Evolutionary conservation across 495 filamentous ascomycete species (phyloP).

Genomic region (Sabuloglossum arenarium): DNA sequence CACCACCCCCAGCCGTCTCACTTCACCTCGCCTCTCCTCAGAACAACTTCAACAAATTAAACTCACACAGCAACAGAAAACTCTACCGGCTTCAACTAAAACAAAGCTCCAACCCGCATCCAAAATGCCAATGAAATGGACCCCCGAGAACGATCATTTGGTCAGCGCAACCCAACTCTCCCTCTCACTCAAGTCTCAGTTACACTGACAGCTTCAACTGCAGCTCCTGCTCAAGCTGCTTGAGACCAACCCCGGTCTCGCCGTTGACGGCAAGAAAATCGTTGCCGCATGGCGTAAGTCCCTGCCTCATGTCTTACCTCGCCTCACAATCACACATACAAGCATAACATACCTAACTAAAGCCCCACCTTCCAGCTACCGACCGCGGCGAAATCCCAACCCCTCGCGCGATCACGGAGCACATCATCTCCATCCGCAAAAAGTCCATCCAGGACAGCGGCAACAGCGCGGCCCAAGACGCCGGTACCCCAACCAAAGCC

Average conservation of each 20-base stretch:
- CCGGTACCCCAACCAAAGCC: not conserved
- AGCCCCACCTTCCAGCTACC: constrained; percentile 7
- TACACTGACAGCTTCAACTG: not conserved
- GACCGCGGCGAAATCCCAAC: constrained; percentile 17
- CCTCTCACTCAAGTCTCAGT: not conserved
- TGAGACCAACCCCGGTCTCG: constrained; percentile 20
- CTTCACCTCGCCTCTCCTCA: too few species aligned
- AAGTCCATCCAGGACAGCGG: constrained; percentile 6
- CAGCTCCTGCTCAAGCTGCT: constrained; percentile 28
- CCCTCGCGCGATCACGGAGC: constrained; percentile 27
- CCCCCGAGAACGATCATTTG: constrained; percentile 20
- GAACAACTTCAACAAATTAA: too few species aligned
- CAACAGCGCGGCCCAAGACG: too few species aligned
- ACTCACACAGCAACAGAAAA: not conserved
- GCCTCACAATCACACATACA: not conserved
- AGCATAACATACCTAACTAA: not conserved
- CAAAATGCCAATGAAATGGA: constrained; percentile 25
- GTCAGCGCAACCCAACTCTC: constrained; percentile 10
- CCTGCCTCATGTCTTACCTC: too few species aligned
- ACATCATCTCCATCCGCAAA: constrained; percentile 22
- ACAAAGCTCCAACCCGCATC: too few species aligned
- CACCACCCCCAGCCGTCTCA: too few species aligned
- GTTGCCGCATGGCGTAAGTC: constrained; percentile 26
- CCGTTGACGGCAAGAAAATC: constrained; percentile 20
- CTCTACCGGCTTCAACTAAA: too few species aligned